A percentile compares a stretch with the other conserved stretches of the same genome.
Conservation (phyloP, 306 rosid genomes). For the Ammopiptanthus mongolicus region DNA sequence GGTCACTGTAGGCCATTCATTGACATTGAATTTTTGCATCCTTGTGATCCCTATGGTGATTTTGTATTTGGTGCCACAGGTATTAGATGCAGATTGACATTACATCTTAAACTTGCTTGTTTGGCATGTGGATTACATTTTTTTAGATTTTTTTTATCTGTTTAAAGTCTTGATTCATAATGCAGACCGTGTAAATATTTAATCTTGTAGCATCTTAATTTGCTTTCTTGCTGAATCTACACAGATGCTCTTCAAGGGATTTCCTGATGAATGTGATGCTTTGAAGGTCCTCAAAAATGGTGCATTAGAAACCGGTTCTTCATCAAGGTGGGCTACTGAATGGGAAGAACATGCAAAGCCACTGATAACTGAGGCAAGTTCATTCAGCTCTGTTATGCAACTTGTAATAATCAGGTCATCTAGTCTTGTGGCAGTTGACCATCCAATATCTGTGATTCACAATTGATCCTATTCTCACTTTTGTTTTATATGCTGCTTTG, state of each 20-base stretch:
- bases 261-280: constrained; percentile 66
- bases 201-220: constrained; percentile 3
- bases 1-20: not conserved
- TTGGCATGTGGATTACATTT: not conserved
- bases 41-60: not conserved
- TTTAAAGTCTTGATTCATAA: not conserved
- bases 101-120: not conserved
- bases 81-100: not conserved
- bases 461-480: not conserved
- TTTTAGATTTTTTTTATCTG: not conserved
- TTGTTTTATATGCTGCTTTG: not conserved
- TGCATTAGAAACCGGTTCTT: constrained; percentile 61
- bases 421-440: not conserved
- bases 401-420: not conserved
- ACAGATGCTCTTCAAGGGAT: constrained; percentile 85
- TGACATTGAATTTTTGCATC: not conserved
- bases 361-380: constrained; percentile 67
- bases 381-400: constrained; percentile 7
- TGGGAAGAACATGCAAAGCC: constrained; percentile 95
- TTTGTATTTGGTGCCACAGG: not conserved
- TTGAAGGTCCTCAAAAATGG: constrained; percentile 56
- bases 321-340: constrained; percentile 72
- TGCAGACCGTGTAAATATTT: not conserved
- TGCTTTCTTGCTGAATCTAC: constrained; percentile 20
- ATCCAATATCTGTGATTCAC: not conserved